Conservation (phyloP, 2,329 filamentous ascomycete genomes). For the Emergomyces orientalis region DNA sequence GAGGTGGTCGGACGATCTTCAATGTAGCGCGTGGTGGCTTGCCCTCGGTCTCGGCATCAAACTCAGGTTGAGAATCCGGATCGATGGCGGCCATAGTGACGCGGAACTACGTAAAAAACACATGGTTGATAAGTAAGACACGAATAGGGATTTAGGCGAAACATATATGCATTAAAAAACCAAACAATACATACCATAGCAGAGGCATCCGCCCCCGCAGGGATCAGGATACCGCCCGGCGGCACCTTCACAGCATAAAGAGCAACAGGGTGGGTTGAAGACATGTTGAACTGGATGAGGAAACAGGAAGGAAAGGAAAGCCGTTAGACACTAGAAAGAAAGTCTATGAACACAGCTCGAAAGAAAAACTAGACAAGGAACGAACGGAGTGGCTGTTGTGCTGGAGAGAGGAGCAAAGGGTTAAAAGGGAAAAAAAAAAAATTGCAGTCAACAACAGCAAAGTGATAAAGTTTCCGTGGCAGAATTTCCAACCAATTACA, state of each 20-base stretch:
- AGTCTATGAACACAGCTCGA: not conserved
- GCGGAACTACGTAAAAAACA: slow-evolving; percentile 57
- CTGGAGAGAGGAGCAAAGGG: slow-evolving; percentile 11
- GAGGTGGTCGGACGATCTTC: slow-evolving; percentile 72
- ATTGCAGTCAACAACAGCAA: slow-evolving; percentile 14
- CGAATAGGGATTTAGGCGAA: not conserved
- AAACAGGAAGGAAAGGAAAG: not conserved
- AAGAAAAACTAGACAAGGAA: slow-evolving; percentile 9
- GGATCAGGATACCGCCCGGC: slow-evolving; percentile 70
- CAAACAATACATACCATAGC: slow-evolving; percentile 59
- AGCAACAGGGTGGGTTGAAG: slow-evolving; percentile 54
- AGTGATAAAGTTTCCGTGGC: slow-evolving; percentile 12
- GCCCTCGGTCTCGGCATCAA: slow-evolving; percentile 53
- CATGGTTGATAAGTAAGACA: slow-evolving; percentile 7
- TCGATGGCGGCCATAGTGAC: slow-evolving; percentile 99
- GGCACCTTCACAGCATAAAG: slow-evolving; percentile 91
- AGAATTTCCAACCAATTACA: not conserved
- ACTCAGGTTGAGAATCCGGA: slow-evolving; percentile 65
- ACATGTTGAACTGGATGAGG: slow-evolving; percentile 31
- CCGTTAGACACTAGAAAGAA: not conserved
- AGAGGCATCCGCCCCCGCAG: slow-evolving; percentile 67
- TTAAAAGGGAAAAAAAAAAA: slow-evolving; percentile 14
- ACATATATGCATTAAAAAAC: not conserved
- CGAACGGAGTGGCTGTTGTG: slow-evolving; percentile 5
- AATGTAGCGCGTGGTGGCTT: slow-evolving; percentile 69